Percentiles rank a stretch among this genome's conserved stretches.
phyloP scores from a whole-genome alignment of 202 grass and related monocot species.

The Eragrostis tef region DNA sequence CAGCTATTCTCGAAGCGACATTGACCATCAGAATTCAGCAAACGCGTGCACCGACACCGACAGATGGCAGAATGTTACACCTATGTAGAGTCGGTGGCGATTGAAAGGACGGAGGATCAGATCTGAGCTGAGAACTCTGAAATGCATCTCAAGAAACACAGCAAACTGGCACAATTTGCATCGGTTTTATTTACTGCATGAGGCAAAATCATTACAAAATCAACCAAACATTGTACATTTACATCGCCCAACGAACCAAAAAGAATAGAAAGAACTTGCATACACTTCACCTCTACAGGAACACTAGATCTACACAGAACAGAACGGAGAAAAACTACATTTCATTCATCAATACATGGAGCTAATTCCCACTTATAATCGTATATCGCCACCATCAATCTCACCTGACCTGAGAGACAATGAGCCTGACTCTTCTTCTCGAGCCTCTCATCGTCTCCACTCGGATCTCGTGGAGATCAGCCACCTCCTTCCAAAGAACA shows the following conservation, averaged over 20 bases:
- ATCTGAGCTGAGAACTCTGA: constrained; percentile 29
- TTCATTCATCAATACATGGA: constrained; percentile 32
- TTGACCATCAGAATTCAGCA: constrained; percentile 22
- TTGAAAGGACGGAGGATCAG: constrained; percentile 1
- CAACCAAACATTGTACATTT: constrained; percentile 61
- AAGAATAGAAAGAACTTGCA: constrained; percentile 56
- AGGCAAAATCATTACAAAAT: constrained; percentile 52
- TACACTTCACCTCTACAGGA: constrained; percentile 39
- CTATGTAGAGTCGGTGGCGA: not conserved
- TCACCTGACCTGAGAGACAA: constrained; percentile 22
- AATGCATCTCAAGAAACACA: not conserved
- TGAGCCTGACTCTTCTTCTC: constrained; percentile 33
- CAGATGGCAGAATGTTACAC: not conserved
- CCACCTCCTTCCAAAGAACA: constrained; percentile 10
- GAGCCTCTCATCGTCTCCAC: not conserved
- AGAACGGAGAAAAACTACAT: constrained; percentile 28
- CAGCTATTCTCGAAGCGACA: constrained; percentile 21
- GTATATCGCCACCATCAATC: constrained; percentile 12
- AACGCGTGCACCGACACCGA: constrained; percentile 36
- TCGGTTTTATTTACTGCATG: constrained; percentile 58
- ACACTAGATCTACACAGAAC: constrained; percentile 56
- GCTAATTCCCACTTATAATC: constrained; percentile 25
- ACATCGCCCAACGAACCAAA: constrained; percentile 51
- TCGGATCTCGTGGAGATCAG: constrained; percentile 9
- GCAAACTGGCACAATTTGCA: constrained; percentile 41